Conservation (phyloP, 495 filamentous ascomycete species). For the Glonium stellatum region DNA sequence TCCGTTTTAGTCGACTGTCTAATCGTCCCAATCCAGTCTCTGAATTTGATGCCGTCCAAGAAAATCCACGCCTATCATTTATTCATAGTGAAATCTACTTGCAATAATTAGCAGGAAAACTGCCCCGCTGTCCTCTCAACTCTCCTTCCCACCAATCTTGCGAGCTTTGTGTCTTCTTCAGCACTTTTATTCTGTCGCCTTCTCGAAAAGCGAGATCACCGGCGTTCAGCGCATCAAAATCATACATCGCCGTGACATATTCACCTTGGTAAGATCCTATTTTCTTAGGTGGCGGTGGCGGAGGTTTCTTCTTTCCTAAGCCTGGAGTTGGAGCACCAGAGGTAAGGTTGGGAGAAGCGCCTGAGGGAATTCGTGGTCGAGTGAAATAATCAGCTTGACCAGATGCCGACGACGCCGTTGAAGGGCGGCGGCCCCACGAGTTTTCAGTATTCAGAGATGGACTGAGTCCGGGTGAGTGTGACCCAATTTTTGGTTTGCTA, state of each 20-base stretch:
- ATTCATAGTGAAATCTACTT: slow-evolving; percentile 8
- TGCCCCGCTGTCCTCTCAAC: slow-evolving; percentile 62
- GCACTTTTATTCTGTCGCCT: slow-evolving; percentile 76
- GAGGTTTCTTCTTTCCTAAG: slow-evolving; percentile 53
- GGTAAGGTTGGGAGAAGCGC: slow-evolving; percentile 11
- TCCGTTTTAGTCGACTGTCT: no score
- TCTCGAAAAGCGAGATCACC: slow-evolving; percentile 78
- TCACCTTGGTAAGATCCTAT: slow-evolving; percentile 42
- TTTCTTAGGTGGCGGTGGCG: slow-evolving; percentile 66
- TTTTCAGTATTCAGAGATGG: background rate
- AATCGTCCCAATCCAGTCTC: no score
- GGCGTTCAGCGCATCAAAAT: slow-evolving; percentile 62
- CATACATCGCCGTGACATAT: slow-evolving; percentile 75
- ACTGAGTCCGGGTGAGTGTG: slow-evolving; percentile 17
- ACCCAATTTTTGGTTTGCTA: slow-evolving; percentile 21
- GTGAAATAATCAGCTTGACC: slow-evolving; percentile 28
- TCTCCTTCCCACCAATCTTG: slow-evolving; percentile 98
- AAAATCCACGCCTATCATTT: background rate
- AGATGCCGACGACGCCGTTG: slow-evolving; percentile 11
- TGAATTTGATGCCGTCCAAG: no score
- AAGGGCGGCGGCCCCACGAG: slow-evolving; percentile 12
- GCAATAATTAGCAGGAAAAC: slow-evolving; percentile 84
- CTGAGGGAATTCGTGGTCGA: slow-evolving; percentile 12
- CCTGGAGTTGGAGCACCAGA: slow-evolving; percentile 31
- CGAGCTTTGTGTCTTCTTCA: slow-evolving; percentile 75